Evolutionary conservation across 2,329 filamentous ascomycete genomes (phyloP).

Genomic region (Diaporthe amygdali): DNA sequence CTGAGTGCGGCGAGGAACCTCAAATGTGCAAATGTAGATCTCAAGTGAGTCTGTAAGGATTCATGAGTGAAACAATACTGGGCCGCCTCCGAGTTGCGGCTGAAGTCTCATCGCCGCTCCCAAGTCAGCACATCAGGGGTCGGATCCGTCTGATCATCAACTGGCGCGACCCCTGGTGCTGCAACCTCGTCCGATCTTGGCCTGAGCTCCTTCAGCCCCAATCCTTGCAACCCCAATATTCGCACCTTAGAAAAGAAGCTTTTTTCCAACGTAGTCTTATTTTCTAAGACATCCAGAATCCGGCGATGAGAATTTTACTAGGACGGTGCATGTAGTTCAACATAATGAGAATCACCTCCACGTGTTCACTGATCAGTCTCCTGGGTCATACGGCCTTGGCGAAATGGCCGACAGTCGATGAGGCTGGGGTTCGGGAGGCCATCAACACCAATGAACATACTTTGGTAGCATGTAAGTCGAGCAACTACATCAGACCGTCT

Average conservation of each 20-base stretch:
- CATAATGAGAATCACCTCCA: background rate
- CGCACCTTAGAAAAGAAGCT: background rate
- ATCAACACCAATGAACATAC: constrained; percentile 4
- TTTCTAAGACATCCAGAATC: background rate
- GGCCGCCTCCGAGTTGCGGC: background rate
- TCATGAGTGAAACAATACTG: background rate
- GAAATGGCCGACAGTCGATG: constrained; percentile 14
- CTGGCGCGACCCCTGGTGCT: constrained; percentile 14
- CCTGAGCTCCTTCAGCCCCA: background rate
- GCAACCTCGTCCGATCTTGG: background rate
- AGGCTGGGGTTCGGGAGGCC: background rate
- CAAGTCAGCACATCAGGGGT: constrained; percentile 16
- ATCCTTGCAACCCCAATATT: background rate
- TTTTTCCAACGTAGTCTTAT: background rate
- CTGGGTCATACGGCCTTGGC: background rate
- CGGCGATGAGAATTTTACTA: background rate
- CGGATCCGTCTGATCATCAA: constrained; percentile 20
- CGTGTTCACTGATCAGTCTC: background rate
- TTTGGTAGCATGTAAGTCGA: constrained; percentile 21
- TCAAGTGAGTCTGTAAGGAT: background rate
- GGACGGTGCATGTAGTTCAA: background rate
- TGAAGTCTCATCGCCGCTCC: constrained; percentile 1
- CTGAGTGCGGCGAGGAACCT: background rate
- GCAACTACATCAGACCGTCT: background rate
- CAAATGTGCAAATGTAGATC: background rate